These are phyloP conservation scores for Veloporphyrellus conicus DNA, from an alignment of 1,284 basidiomycete species.

Conservation along the genomic window DNA sequence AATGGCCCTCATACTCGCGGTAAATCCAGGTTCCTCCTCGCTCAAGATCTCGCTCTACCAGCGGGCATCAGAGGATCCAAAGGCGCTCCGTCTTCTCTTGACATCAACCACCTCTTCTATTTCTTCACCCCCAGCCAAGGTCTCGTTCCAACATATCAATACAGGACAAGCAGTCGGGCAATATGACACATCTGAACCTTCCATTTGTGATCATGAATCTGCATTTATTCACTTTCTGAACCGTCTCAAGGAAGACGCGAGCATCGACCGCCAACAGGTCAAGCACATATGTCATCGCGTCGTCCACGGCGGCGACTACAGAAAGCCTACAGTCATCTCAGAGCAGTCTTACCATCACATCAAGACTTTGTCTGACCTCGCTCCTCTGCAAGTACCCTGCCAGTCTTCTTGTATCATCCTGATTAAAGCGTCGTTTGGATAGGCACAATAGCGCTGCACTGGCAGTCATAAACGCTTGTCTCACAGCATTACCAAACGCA, in stretches of 20 bases:
- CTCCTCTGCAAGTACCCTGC: conserved; percentile 61
- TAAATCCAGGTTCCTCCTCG: conserved; percentile 72
- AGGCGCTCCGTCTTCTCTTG: conserved; percentile 42
- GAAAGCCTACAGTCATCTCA: conserved; percentile 62
- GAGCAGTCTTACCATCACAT: conserved; percentile 64
- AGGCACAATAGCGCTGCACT: conserved; percentile 64
- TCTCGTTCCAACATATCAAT: conserved; percentile 40
- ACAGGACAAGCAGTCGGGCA: conserved; percentile 17
- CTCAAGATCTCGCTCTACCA: conserved; percentile 71
- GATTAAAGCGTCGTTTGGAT: neutral
- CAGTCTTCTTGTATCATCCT: neutral
- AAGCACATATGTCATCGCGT: conserved; percentile 65
- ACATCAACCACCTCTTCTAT: conserved; percentile 54
- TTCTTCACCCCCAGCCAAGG: conserved; percentile 50
- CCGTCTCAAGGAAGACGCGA: conserved; percentile 41
- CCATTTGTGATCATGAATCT: conserved; percentile 53
- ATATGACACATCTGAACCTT: conserved; percentile 37
- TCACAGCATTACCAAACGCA: conserved; percentile 58
- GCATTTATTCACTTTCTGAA: conserved; percentile 63
- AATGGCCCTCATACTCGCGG: conserved; percentile 50
- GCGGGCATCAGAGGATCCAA: conserved; percentile 18
- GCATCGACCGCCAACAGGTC: conserved; percentile 46
- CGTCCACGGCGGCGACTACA: conserved; percentile 79
- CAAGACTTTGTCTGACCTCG: conserved; percentile 71
- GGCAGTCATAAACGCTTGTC: conserved; percentile 58